phyloP scores from a whole-genome alignment of 352 stramenopile genomes.

The Sclerospora graminicola region DNA sequence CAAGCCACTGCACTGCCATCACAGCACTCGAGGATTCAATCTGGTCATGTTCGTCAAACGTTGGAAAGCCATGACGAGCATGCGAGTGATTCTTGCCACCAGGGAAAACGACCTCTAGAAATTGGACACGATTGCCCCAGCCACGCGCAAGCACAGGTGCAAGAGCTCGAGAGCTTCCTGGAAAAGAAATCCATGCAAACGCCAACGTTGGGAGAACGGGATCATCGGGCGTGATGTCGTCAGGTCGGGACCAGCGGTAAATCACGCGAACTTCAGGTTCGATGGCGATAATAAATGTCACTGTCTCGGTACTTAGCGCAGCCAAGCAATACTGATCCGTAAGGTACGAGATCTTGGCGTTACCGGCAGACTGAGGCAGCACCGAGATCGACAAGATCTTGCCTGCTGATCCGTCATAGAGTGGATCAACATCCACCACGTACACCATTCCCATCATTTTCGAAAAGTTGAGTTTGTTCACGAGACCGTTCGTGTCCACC shows the following conservation, averaged over 20 bases:
- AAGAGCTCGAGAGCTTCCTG: slow-evolving; percentile 64
- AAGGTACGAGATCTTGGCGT: slow-evolving; percentile 78
- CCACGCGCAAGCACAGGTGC: slow-evolving; percentile 88
- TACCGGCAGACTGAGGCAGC: slow-evolving; percentile 63
- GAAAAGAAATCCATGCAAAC: slow-evolving; percentile 90
- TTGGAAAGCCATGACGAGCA: slow-evolving; percentile 85
- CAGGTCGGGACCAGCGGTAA: slow-evolving; percentile 87
- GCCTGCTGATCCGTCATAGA: slow-evolving; percentile 91
- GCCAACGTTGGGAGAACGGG: slow-evolving; percentile 88
- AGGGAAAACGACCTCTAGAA: slow-evolving; percentile 84
- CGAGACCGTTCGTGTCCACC: slow-evolving; percentile 82
- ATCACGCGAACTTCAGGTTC: slow-evolving; percentile 91
- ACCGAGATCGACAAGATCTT: slow-evolving; percentile 80
- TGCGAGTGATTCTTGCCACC: slow-evolving; percentile 64
- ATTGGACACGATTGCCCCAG: slow-evolving; percentile 91
- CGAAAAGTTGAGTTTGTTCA: slow-evolving; percentile 92
- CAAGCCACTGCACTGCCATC: slow-evolving; percentile 93
- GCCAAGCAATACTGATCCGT: slow-evolving; percentile 80
- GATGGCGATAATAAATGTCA: slow-evolving; percentile 94
- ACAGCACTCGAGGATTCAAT: slow-evolving; percentile 84
- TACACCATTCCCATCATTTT: slow-evolving; percentile 94
- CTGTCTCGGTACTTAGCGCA: slow-evolving; percentile 81
- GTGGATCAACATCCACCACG: slow-evolving; percentile 89
- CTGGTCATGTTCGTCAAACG: slow-evolving; percentile 91
- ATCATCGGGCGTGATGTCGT: slow-evolving; percentile 56